Evolutionary conservation across 192 early-diverging fungal genomes (phyloP).

Genomic region (Podila epicladia): DNA sequence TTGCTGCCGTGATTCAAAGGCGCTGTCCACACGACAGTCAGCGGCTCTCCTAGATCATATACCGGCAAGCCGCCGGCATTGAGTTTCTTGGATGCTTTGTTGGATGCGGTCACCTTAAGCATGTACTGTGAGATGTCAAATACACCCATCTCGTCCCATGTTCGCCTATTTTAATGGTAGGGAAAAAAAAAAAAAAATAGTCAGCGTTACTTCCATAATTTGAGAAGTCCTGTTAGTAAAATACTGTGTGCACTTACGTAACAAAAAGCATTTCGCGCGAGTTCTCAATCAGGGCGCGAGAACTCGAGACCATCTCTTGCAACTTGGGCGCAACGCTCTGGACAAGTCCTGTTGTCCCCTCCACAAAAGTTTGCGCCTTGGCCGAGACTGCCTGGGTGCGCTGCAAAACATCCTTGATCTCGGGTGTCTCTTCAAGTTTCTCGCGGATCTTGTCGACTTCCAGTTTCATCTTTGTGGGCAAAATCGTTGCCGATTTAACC

Average conservation of each 20-base stretch:
- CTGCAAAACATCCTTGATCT: constrained; percentile 57
- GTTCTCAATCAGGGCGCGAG: constrained; percentile 52
- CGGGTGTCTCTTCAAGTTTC: constrained; percentile 53
- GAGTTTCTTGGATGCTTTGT: not conserved
- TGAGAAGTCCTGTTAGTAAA: not conserved
- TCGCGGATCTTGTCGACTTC: constrained; percentile 57
- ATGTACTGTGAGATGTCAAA: constrained; percentile 57
- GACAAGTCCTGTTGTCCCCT: constrained; percentile 60
- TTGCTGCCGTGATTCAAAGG: constrained; percentile 70
- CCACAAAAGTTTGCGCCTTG: constrained; percentile 70
- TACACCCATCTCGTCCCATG: constrained; percentile 53
- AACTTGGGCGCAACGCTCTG: constrained; percentile 58
- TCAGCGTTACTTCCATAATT: not conserved
- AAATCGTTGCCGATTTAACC: constrained; percentile 62
- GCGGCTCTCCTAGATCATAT: constrained; percentile 80
- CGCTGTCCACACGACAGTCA: constrained; percentile 78
- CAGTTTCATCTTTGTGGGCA: constrained; percentile 65
- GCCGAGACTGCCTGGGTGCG: constrained; percentile 61
- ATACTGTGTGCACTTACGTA: constrained; percentile 24
- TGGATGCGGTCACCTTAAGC: constrained; percentile 17
- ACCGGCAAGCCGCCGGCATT: constrained; percentile 6
- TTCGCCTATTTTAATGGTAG: constrained; percentile 10
- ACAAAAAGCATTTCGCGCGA: constrained; percentile 48
- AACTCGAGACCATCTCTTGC: constrained; percentile 58
- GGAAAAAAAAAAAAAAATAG: not conserved